Conservation (phyloP, 371 early-diverging fungal genomes). For the Mucor piriformis region DNA sequence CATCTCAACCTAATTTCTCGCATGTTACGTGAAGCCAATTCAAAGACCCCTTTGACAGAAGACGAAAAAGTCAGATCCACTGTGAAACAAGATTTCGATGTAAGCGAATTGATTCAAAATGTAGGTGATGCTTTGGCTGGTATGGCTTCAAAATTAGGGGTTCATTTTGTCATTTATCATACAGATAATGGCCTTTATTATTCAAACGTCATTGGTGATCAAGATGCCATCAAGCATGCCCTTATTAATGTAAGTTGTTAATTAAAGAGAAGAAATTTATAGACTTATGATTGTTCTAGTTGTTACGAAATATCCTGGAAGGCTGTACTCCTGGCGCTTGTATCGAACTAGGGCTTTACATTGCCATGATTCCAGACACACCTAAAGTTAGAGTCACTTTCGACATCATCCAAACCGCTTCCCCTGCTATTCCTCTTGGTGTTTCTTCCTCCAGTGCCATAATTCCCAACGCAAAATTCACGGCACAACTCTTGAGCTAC, state of each 20-base stretch:
- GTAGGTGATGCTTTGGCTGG: constrained; percentile 69
- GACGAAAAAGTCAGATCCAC: constrained; percentile 15
- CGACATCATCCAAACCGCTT: constrained; percentile 55
- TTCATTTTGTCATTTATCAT: constrained; percentile 67
- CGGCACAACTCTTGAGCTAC: constrained; percentile 52
- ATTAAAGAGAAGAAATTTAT: background rate
- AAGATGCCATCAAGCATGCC: constrained; percentile 59
- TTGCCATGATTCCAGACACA: constrained; percentile 24
- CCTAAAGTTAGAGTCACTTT: constrained; percentile 46
- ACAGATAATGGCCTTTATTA: constrained; percentile 58
- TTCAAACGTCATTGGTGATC: constrained; percentile 60
- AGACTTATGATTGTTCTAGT: constrained; percentile 32
- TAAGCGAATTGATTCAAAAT: constrained; percentile 63
- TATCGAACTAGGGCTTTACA: constrained; percentile 60
- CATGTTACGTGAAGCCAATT: constrained; percentile 14
- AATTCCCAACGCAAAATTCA: constrained; percentile 53
- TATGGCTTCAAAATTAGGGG: constrained; percentile 56
- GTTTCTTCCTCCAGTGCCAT: constrained; percentile 26
- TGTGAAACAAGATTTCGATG: constrained; percentile 52
- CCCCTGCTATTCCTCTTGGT: constrained; percentile 40
- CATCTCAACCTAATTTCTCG: constrained; percentile 29
- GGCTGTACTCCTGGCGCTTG: constrained; percentile 64
- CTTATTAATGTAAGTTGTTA: constrained; percentile 54
- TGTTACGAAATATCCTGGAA: constrained; percentile 60
- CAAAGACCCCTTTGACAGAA: background rate